Percentiles rank a stretch among this genome's conserved stretches.
Evolutionary conservation across 2,329 filamentous ascomycete genomes (phyloP).

Genomic region (Phaeomoniella chlamydospora): DNA sequence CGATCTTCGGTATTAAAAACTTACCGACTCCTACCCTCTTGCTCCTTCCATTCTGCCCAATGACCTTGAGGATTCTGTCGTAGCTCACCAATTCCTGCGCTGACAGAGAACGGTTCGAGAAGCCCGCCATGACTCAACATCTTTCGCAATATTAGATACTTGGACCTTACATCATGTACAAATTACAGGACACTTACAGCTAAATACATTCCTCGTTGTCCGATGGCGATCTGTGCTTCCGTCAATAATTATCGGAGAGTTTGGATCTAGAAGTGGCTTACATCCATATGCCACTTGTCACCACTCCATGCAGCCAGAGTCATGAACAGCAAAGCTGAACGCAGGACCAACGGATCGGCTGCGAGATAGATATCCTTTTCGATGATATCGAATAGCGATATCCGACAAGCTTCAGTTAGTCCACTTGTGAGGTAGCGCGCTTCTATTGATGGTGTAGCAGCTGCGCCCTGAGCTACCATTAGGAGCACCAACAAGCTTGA

Average conservation of each 20-base stretch:
- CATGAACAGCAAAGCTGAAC: slow-evolving; percentile 53
- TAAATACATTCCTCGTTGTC: slow-evolving; percentile 58
- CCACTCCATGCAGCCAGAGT: slow-evolving; percentile 58
- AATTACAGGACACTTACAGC: slow-evolving; percentile 28
- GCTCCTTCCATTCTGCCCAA: slow-evolving; percentile 52
- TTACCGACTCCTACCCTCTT: slow-evolving; percentile 49
- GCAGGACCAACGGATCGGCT: slow-evolving; percentile 48
- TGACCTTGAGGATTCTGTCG: slow-evolving; percentile 31
- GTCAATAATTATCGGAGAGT: slow-evolving; percentile 3
- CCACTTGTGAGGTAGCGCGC: slow-evolving; percentile 52
- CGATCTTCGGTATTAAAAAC: slow-evolving; percentile 10
- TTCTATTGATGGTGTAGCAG: slow-evolving; percentile 49
- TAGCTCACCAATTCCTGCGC: slow-evolving; percentile 29
- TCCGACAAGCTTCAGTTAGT: slow-evolving; percentile 55
- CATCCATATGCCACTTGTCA: slow-evolving; percentile 64
- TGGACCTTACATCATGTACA: slow-evolving; percentile 1
- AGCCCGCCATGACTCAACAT: slow-evolving; percentile 59
- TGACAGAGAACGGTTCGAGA: slow-evolving; percentile 37
- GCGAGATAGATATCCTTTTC: slow-evolving; percentile 58
- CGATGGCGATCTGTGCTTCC: slow-evolving; percentile 45
- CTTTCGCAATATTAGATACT: slow-evolving; percentile 14
- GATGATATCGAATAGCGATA: slow-evolving; percentile 57
- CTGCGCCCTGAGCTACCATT: slow-evolving; percentile 59
- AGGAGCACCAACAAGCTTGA: slow-evolving; percentile 52
- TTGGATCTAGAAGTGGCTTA: slow-evolving; percentile 3